Evolutionary conservation across 75 land plant genomes (phyloP).

Genomic region (Sequoia sempervirens): DNA sequence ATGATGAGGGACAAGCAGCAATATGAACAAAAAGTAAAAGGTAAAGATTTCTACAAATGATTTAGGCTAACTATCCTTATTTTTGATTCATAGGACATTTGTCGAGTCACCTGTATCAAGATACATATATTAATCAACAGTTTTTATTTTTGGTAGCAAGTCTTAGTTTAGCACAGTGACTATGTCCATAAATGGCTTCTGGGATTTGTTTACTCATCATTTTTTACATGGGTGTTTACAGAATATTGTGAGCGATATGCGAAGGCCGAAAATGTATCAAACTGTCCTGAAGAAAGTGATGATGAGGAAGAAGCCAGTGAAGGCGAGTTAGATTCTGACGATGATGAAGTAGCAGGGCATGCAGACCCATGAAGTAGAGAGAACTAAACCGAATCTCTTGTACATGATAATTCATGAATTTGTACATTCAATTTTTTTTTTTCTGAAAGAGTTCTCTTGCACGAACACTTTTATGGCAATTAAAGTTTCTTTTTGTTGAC

Average conservation of each 20-base stretch:
- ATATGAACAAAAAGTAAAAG: conserved; percentile 84
- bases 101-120: neutral
- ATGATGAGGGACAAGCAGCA: conserved; percentile 74
- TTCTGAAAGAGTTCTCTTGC: neutral
- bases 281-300: conserved; percentile 35
- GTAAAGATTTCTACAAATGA: conserved; percentile 23
- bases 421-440: conserved; percentile 1
- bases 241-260: conserved; percentile 60
- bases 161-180: neutral
- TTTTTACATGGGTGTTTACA: conserved; percentile 11
- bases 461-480: neutral
- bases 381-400: neutral
- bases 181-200: neutral
- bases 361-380: conserved; percentile 40
- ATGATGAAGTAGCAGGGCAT: conserved; percentile 51
- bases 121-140: neutral
- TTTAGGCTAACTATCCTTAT: neutral
- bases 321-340: conserved; percentile 31
- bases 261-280: conserved; percentile 31
- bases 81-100: neutral
- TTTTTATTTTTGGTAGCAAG: neutral
- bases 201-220: neutral
- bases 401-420: conserved; percentile 7
- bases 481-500: neutral
- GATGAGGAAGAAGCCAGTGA: conserved; percentile 49